Percentiles rank a stretch among this genome's conserved stretches.
These are phyloP conservation scores for Aspergillus sp. DNA, from an alignment of 2,329 filamentous ascomycete genomes.

Conservation along the genomic window DNA sequence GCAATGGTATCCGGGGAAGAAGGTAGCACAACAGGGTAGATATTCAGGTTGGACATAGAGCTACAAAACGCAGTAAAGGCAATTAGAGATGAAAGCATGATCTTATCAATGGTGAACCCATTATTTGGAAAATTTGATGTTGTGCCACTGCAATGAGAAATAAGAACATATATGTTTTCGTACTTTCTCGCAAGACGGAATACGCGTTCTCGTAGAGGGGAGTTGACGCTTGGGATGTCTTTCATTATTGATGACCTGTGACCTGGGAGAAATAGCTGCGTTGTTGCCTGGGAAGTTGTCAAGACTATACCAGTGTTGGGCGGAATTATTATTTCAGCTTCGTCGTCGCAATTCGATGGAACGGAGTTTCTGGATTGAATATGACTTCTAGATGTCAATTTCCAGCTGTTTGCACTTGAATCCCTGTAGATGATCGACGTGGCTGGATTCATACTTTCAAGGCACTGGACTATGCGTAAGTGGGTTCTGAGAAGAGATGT, in stretches of 20 bases:
- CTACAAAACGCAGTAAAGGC: conserved; percentile 30
- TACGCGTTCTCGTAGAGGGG: conserved; percentile 60
- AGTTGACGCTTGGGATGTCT: conserved; percentile 28
- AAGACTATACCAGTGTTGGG: conserved; percentile 68
- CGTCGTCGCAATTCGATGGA: conserved; percentile 3
- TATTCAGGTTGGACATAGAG: conserved; percentile 17
- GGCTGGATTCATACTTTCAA: conserved; percentile 20
- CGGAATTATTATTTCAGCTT: conserved; percentile 70
- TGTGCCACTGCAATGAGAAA: conserved; percentile 48
- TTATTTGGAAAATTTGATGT: conserved; percentile 26
- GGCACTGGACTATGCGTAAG: conserved; percentile 20
- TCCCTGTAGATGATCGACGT: conserved; percentile 32
- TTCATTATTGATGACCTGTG: conserved; percentile 37
- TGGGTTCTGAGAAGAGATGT: conserved; percentile 30
- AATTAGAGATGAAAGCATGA: conserved; percentile 18
- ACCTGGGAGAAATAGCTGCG: conserved; percentile 71
- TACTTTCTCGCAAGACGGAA: conserved; percentile 60
- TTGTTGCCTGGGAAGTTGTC: conserved; percentile 70
- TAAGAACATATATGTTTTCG: conserved; percentile 66
- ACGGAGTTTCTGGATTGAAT: neutral
- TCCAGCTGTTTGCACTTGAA: conserved; percentile 10
- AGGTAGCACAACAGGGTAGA: conserved; percentile 21
- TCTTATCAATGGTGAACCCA: conserved; percentile 13
- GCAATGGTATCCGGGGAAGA: conserved; percentile 45
- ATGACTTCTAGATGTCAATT: neutral